Conservation (phyloP, 371 early-diverging fungal genomes). For the Apophysomyces variabilis region DNA sequence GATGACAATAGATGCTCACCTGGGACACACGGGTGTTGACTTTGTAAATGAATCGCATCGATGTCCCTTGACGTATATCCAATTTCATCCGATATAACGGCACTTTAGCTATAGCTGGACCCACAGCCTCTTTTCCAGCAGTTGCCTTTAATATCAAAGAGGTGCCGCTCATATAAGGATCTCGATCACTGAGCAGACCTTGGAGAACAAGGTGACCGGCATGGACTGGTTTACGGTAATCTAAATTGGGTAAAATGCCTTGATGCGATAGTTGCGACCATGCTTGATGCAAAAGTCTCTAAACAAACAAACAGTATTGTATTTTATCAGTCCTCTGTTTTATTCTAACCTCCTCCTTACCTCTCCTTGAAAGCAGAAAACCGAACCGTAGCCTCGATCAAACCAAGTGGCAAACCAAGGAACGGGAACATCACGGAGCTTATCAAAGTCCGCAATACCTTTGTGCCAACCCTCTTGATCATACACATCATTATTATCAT, state of each 20-base stretch:
- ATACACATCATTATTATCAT: no score
- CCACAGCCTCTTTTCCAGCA: neutral
- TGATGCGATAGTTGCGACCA: slow-evolving; percentile 67
- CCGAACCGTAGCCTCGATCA: slow-evolving; percentile 20
- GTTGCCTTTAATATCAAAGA: slow-evolving; percentile 17
- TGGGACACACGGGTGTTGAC: neutral
- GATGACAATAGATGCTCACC: neutral
- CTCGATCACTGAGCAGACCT: slow-evolving; percentile 31
- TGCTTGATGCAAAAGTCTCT: slow-evolving; percentile 43
- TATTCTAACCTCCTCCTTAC: neutral
- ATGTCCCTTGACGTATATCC: neutral
- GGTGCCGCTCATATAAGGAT: slow-evolving; percentile 45
- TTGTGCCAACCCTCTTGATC: no score
- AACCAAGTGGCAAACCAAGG: slow-evolving; percentile 21
- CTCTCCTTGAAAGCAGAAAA: slow-evolving; percentile 17
- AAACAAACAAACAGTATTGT: neutral
- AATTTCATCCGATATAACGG: neutral
- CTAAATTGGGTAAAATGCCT: slow-evolving; percentile 49
- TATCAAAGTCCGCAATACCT: slow-evolving; percentile 3
- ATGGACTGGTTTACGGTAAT: slow-evolving; percentile 18
- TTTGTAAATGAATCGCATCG: neutral
- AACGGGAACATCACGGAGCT: neutral
- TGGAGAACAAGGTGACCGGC: neutral
- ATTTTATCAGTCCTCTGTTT: neutral
- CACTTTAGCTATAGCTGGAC: neutral